Evolutionary conservation across 2,329 filamentous ascomycete species (phyloP).

Genomic region (Botrytis tulipae): DNA sequence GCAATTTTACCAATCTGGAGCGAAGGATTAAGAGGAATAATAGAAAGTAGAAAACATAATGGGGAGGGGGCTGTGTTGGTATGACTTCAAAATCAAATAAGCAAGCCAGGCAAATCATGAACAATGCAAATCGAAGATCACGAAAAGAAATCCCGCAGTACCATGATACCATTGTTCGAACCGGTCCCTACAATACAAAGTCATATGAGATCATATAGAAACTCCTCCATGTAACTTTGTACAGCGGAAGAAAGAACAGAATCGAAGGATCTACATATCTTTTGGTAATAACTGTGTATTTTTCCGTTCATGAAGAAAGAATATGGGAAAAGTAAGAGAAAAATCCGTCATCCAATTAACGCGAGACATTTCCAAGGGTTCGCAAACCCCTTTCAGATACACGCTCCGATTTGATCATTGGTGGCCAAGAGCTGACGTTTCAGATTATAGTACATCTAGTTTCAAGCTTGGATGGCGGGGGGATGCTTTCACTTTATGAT

Average conservation of each 20-base stretch:
- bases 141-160: neutral
- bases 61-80: neutral
- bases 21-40: neutral
- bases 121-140: neutral
- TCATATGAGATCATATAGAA: neutral
- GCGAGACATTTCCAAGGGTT: neutral
- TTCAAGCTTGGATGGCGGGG: constrained; percentile 8
- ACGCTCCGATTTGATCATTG: neutral
- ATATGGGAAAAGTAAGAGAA: neutral
- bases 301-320: neutral
- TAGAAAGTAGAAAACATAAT: neutral
- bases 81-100: neutral
- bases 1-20: neutral
- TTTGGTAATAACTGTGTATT: neutral
- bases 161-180: neutral
- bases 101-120: neutral
- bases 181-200: neutral
- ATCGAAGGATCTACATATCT: neutral
- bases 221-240: neutral
- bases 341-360: neutral
- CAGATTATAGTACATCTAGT: neutral
- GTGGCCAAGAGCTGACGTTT: constrained; percentile 14
- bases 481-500: neutral
- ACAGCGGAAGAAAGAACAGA: neutral
- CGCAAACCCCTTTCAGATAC: neutral